Percentiles rank a stretch among this genome's conserved stretches.
Evolutionary conservation across 495 filamentous ascomycete species (phyloP).

Genomic region (Hyaloscypha bicolor): DNA sequence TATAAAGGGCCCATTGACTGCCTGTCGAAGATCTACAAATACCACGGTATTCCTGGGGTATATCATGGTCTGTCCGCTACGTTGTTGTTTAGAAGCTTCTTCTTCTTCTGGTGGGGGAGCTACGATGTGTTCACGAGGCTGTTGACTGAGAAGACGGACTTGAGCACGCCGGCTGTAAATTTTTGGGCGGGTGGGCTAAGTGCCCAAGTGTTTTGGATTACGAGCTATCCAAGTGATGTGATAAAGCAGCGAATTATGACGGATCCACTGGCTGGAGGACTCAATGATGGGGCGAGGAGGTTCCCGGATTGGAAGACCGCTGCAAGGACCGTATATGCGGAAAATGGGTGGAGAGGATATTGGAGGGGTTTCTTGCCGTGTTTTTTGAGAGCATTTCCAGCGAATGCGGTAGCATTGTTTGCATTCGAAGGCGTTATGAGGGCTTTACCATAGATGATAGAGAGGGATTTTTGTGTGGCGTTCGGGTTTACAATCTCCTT

Average conservation of each 20-base stretch:
- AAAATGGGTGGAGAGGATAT: slow-evolving; percentile 76
- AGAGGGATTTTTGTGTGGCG: slow-evolving; percentile 3
- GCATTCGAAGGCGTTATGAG: slow-evolving; percentile 95
- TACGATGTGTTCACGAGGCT: slow-evolving; percentile 81
- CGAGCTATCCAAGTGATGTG: slow-evolving; percentile 89
- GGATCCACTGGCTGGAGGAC: slow-evolving; percentile 73
- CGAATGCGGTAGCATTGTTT: slow-evolving; percentile 91
- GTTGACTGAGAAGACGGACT: slow-evolving; percentile 64
- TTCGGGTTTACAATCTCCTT: slow-evolving; percentile 3
- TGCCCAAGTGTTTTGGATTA: slow-evolving; percentile 93
- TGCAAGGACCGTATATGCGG: slow-evolving; percentile 71
- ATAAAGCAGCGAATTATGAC: slow-evolving; percentile 99
- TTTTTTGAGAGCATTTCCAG: slow-evolving; percentile 92
- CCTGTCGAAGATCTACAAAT: slow-evolving; percentile 61
- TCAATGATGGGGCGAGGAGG: slow-evolving; percentile 66
- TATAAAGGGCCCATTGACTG: slow-evolving; percentile 91
- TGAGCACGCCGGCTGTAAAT: slow-evolving; percentile 81
- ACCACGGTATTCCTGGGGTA: slow-evolving; percentile 75
- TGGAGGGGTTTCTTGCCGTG: slow-evolving; percentile 95
- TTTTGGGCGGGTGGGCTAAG: slow-evolving; percentile 96
- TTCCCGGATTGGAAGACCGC: slow-evolving; percentile 83
- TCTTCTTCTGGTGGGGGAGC: slow-evolving; percentile 96
- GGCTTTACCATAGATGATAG: slow-evolving; percentile 55
- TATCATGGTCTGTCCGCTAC: slow-evolving; percentile 87
- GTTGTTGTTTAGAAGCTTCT: slow-evolving; percentile 85